Percentiles rank a stretch among this genome's conserved stretches.
Evolutionary conservation across 2,329 filamentous ascomycete species (phyloP).

Genomic region (Exophiala dermatitidis): DNA sequence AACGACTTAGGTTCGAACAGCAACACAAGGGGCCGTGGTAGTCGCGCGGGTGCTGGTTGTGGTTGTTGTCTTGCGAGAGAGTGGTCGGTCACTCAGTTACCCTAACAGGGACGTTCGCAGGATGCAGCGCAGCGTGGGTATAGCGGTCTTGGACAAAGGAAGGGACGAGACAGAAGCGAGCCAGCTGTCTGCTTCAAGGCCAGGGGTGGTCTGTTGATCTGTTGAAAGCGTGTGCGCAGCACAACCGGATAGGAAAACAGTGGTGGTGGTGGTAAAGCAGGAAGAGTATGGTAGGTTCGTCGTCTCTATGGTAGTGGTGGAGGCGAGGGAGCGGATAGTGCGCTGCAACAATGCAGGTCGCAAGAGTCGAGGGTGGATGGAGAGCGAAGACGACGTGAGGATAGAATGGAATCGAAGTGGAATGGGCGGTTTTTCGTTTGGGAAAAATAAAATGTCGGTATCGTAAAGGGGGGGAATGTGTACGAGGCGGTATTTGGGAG

Average conservation of each 20-base stretch:
- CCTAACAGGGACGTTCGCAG: constrained; percentile 8
- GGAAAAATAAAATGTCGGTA: neutral
- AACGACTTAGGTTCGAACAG: constrained; percentile 2
- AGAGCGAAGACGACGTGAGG: neutral
- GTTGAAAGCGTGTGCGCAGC: constrained; percentile 14
- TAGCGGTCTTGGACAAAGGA: constrained; percentile 18
- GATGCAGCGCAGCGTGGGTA: neutral
- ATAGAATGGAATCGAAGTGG: neutral
- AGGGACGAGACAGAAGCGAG: constrained; percentile 22
- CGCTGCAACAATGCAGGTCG: constrained; percentile 2
- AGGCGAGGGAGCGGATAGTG: neutral
- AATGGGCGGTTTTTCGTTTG: neutral
- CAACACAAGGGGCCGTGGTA: neutral
- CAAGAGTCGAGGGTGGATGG: neutral
- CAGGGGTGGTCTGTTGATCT: neutral
- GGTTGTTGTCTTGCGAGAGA: neutral
- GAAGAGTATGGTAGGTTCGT: neutral
- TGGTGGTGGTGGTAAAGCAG: neutral
- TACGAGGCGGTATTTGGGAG: neutral
- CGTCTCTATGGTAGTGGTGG: neutral
- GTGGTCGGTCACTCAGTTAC: neutral
- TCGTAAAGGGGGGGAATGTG: neutral
- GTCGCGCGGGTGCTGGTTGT: neutral
- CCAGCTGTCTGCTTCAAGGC: constrained; percentile 17
- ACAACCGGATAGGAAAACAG: constrained; percentile 5